Percentiles rank a stretch among this genome's conserved stretches.
Conservation (phyloP, 2,329 filamentous ascomycete genomes). For the Trichoderma sp. region DNA sequence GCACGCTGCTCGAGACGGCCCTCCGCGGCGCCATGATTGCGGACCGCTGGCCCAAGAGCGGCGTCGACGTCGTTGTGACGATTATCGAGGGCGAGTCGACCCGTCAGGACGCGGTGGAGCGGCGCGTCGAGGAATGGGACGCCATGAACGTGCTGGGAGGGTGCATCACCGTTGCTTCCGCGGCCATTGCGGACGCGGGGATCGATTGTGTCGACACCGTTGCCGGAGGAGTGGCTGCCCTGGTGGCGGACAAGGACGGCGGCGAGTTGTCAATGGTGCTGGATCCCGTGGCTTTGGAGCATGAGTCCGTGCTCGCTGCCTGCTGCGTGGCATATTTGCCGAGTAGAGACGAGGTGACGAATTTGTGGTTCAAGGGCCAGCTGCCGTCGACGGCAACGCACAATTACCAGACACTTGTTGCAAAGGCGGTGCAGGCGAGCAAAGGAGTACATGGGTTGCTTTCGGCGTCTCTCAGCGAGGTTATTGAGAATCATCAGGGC, state of each 20-base stretch:
- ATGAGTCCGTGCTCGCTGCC: slow-evolving; percentile 74
- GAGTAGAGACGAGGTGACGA: slow-evolving; percentile 85
- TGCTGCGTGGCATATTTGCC: slow-evolving; percentile 91
- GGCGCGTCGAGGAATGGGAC: slow-evolving; percentile 72
- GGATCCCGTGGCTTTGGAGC: slow-evolving; percentile 82
- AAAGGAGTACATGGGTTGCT: slow-evolving; percentile 42
- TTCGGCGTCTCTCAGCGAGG: slow-evolving; percentile 43
- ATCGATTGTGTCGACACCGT: slow-evolving; percentile 95
- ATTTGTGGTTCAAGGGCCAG: slow-evolving; percentile 87
- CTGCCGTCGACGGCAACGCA: slow-evolving; percentile 46
- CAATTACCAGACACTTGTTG: slow-evolving; percentile 42
- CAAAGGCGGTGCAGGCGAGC: slow-evolving; percentile 47
- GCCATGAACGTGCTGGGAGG: slow-evolving; percentile 89
- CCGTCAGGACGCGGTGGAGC: slow-evolving; percentile 51
- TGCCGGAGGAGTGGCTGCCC: slow-evolving; percentile 82
- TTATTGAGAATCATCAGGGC: slow-evolving; percentile 27
- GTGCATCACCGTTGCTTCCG: slow-evolving; percentile 91
- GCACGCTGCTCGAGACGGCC: slow-evolving; percentile 87
- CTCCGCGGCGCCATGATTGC: slow-evolving; percentile 87
- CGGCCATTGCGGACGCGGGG: slow-evolving; percentile 88
- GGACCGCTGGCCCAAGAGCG: slow-evolving; percentile 97
- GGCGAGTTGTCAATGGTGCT: slow-evolving; percentile 60
- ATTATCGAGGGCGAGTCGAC: slow-evolving; percentile 93
- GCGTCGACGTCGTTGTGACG: slow-evolving; percentile 91
- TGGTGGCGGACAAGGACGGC: slow-evolving; percentile 54